Conservation (phyloP, 352 stramenopile species). For the Globisporangium megalacanthum region DNA sequence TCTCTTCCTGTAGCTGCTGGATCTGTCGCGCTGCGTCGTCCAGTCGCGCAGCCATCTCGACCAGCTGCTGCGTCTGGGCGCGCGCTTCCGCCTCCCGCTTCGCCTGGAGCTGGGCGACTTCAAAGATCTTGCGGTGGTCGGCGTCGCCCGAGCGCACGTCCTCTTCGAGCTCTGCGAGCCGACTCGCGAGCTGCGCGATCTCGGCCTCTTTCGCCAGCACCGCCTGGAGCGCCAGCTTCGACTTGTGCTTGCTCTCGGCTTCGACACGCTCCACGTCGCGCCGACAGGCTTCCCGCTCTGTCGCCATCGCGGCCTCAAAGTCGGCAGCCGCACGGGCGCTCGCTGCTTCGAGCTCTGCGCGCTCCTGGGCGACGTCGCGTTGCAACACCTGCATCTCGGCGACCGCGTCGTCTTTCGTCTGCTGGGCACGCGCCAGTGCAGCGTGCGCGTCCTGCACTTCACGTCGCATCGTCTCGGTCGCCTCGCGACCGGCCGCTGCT, state of each 20-base stretch:
- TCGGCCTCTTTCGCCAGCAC: conserved; percentile 79
- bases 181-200: conserved; percentile 44
- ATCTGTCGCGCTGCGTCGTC: conserved; percentile 40
- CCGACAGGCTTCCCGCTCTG: conserved; percentile 40
- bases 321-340: conserved; percentile 10
- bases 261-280: conserved; percentile 64
- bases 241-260: conserved; percentile 79
- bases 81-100: conserved; percentile 68
- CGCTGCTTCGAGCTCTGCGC: conserved; percentile 5
- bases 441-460: conserved; percentile 51
- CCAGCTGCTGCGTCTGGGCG: conserved; percentile 45
- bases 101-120: conserved; percentile 81
- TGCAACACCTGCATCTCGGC: conserved; percentile 38
- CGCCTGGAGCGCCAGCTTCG: conserved; percentile 73
- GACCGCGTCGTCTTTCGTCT: conserved; percentile 43
- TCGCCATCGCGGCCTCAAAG: conserved; percentile 21
- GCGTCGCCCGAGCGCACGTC: conserved; percentile 79
- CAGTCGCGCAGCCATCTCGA: conserved; percentile 41
- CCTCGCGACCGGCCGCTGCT: conserved; percentile 31
- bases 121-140: conserved; percentile 85
- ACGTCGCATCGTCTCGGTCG: conserved; percentile 36
- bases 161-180: conserved; percentile 70
- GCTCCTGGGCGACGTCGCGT: conserved; percentile 32
- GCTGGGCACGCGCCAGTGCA: conserved; percentile 46
- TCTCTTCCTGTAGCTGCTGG: conserved; percentile 51